Percentiles rank a stretch among this genome's conserved stretches.
Conservation (phyloP, 2,329 filamentous ascomycete genomes). For the Fusarium tanahbumbuense region DNA sequence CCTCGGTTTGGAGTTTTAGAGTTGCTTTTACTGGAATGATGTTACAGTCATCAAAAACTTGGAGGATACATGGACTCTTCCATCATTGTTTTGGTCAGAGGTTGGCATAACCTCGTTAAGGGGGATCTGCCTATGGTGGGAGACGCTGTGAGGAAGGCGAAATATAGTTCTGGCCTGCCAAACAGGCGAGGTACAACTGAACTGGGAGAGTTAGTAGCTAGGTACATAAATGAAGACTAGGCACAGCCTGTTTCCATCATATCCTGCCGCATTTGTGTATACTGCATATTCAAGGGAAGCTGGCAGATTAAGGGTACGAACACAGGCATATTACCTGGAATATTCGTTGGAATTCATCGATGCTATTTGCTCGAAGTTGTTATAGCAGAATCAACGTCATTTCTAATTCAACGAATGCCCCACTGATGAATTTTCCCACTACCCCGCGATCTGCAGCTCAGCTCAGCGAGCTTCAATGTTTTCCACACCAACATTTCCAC, state of each 20-base stretch:
- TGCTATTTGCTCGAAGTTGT: background rate
- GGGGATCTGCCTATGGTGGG: background rate
- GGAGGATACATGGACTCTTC: conserved; percentile 3
- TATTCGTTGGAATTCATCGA: background rate
- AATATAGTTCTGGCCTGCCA: background rate
- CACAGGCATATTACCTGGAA: no score
- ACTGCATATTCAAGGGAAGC: background rate
- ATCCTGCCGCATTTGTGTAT: background rate
- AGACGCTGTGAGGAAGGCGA: conserved; percentile 1
- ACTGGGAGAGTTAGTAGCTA: conserved; percentile 8
- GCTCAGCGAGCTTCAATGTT: conserved; percentile 9
- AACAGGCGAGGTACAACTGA: background rate
- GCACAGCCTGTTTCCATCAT: conserved; percentile 12
- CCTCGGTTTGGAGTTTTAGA: conserved; percentile 35
- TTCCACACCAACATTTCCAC: background rate
- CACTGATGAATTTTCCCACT: conserved; percentile 32
- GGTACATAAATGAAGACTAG: conserved; percentile 11
- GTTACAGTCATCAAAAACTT: conserved; percentile 13
- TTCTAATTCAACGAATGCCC: conserved; percentile 8
- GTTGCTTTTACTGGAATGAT: background rate
- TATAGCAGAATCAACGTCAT: conserved; percentile 13
- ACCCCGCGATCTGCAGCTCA: conserved; percentile 24
- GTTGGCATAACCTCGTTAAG: background rate
- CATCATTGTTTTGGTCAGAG: background rate
- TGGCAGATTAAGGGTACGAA: background rate